Conservation (phyloP, 306 rosid species). For the Calophaca sinica region DNA sequence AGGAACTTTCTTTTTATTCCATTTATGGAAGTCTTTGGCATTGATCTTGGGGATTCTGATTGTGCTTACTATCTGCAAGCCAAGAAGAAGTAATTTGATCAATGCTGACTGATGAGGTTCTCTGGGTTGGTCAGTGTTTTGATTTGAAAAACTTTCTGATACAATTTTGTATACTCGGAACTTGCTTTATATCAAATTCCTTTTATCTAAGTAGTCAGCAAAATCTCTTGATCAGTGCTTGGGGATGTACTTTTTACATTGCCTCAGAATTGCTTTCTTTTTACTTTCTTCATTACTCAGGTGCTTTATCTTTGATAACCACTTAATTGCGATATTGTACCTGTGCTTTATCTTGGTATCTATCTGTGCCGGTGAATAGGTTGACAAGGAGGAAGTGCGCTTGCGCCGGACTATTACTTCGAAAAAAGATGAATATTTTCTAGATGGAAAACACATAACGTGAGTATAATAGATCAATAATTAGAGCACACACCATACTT, state of each 20-base stretch:
- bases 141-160: background rate
- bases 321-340: too few species aligned
- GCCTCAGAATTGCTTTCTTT: background rate
- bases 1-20: background rate
- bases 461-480: constrained; percentile 55
- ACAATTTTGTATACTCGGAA: background rate
- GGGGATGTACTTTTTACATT: constrained; percentile 9
- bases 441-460: constrained; percentile 98
- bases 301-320: background rate
- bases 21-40: too few species aligned
- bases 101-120: background rate
- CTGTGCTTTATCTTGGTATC: background rate
- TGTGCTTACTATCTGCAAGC: constrained; percentile 1
- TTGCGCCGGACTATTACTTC: constrained; percentile 87
- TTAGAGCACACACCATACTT: background rate
- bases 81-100: constrained; percentile 18
- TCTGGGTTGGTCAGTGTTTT: constrained; percentile 11
- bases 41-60: constrained; percentile 10
- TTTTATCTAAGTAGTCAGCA: constrained; percentile 32
- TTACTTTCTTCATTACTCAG: background rate
- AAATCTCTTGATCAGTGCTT: background rate
- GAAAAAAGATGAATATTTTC: constrained; percentile 93
- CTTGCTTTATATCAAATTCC: constrained; percentile 22
- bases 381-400: constrained; percentile 97
- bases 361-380: constrained; percentile 55